phyloP scores from a whole-genome alignment of 2,329 filamentous ascomycete genomes.

The Fusarium haematococcum region DNA sequence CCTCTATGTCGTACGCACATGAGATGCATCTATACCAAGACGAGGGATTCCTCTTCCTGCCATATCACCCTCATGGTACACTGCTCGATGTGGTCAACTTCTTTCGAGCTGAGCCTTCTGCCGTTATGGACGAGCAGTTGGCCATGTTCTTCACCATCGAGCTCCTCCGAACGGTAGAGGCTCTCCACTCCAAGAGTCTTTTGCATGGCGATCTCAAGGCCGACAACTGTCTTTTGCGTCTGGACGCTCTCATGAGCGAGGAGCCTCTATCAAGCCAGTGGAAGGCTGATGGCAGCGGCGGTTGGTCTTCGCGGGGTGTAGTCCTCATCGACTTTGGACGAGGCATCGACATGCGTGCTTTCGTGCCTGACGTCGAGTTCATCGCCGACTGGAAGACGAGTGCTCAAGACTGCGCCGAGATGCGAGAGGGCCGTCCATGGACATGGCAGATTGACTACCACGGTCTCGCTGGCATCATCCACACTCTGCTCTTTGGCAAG shows the following conservation, averaged over 20 bases:
- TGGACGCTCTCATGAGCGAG: constrained; percentile 65
- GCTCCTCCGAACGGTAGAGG: constrained; percentile 89
- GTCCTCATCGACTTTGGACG: constrained; percentile 95
- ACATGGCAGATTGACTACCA: constrained; percentile 98
- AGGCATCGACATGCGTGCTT: constrained; percentile 91
- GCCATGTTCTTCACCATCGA: constrained; percentile 97
- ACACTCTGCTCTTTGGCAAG: constrained; percentile 91
- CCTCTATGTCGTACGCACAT: constrained; percentile 84
- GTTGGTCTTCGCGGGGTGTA: constrained; percentile 85
- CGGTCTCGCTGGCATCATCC: constrained; percentile 87
- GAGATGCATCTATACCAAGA: constrained; percentile 93
- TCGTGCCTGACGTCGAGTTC: constrained; percentile 80
- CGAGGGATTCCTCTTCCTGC: constrained; percentile 89
- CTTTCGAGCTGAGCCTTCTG: constrained; percentile 76
- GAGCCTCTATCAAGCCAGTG: constrained; percentile 72
- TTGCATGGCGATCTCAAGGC: constrained; percentile 95
- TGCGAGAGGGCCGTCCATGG: constrained; percentile 94
- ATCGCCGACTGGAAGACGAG: constrained; percentile 95
- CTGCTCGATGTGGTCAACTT: constrained; percentile 95
- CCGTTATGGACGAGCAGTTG: constrained; percentile 88
- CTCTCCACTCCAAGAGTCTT: constrained; percentile 81
- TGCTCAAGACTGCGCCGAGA: constrained; percentile 91
- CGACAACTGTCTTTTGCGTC: constrained; percentile 92
- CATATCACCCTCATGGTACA: constrained; percentile 89
- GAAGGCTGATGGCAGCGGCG: constrained; percentile 76